Percentiles rank a stretch among this genome's conserved stretches.
These are phyloP conservation scores for Nowakowskiella sp. DNA, from an alignment of 192 early-diverging fungal genomes.

Conservation along the genomic window DNA sequence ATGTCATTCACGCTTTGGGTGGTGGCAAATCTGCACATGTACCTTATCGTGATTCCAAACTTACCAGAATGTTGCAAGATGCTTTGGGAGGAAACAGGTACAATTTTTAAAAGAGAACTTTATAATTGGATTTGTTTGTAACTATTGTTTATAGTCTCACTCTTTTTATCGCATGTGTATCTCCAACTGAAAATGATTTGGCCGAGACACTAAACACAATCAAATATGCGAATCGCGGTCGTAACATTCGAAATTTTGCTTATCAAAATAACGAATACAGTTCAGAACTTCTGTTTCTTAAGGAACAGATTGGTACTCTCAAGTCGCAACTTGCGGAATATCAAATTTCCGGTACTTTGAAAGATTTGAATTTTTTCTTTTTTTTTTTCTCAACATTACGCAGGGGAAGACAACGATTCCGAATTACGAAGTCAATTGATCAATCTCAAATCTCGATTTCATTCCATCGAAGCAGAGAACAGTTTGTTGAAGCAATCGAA, in stretches of 20 bases:
- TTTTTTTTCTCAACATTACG: neutral
- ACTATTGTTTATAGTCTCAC: constrained; percentile 51
- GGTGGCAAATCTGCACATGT: constrained; percentile 67
- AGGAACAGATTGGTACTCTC: constrained; percentile 13
- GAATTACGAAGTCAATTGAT: neutral
- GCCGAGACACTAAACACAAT: constrained; percentile 92
- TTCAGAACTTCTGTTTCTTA: constrained; percentile 14
- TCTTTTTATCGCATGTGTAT: constrained; percentile 92
- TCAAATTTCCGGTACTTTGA: neutral
- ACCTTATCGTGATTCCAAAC: constrained; percentile 94
- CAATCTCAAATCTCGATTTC: neutral
- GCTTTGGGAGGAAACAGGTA: constrained; percentile 87
- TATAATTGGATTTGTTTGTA: too few relatives aligned
- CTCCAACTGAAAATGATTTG: constrained; percentile 74
- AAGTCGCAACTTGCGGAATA: constrained; percentile 9
- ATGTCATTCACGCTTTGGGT: constrained; percentile 95
- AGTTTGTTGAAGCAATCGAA: constrained; percentile 2
- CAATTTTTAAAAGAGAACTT: too few relatives aligned
- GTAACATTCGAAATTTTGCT: constrained; percentile 63
- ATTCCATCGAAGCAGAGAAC: too few relatives aligned
- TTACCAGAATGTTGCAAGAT: constrained; percentile 94
- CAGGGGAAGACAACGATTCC: neutral
- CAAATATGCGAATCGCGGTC: constrained; percentile 89
- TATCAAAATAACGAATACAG: constrained; percentile 14
- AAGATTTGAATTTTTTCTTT: neutral